phyloP scores from a whole-genome alignment of 805 yeast species.

The Teunomyces barrocoloradensis region DNA sequence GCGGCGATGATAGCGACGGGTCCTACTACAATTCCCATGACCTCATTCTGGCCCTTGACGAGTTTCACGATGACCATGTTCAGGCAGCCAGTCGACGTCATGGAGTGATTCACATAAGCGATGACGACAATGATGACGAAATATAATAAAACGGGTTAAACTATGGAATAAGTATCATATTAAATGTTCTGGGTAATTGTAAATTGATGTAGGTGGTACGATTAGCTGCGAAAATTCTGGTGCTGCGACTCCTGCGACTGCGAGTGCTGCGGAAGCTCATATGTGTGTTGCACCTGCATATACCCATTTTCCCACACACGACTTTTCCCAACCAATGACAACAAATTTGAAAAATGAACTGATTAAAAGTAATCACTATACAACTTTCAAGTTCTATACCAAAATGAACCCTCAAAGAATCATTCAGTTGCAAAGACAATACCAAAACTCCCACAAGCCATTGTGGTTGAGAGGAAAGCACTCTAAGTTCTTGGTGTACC shows the following conservation, averaged over 20 bases:
- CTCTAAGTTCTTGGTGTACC: constrained; percentile 69
- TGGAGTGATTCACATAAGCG: constrained; percentile 16
- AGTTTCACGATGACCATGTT: constrained; percentile 18
- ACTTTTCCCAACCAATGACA: constrained; percentile 4
- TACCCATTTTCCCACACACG: not conserved
- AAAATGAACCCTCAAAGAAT: constrained; percentile 48
- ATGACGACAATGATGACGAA: constrained; percentile 15
- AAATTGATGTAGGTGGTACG: not conserved
- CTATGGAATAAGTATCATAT: no score
- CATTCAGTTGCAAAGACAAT: constrained; percentile 43
- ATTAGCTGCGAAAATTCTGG: not conserved
- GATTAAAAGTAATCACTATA: constrained; percentile 8
- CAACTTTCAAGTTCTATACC: constrained; percentile 4
- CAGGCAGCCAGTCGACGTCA: constrained; percentile 12
- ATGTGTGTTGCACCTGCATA: not conserved
- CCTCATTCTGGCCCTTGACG: constrained; percentile 24
- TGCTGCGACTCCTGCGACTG: not conserved
- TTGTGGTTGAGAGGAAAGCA: constrained; percentile 45
- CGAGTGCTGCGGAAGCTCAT: no score
- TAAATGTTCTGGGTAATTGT: not conserved
- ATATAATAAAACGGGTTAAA: not conserved
- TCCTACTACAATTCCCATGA: constrained; percentile 14
- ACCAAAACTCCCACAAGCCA: constrained; percentile 40
- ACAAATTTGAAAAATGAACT: constrained; percentile 13
- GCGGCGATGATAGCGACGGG: constrained; percentile 12